These are phyloP conservation scores for Patellifolia procumbens DNA, from an alignment of 179 eudicot species.

Conservation along the genomic window DNA sequence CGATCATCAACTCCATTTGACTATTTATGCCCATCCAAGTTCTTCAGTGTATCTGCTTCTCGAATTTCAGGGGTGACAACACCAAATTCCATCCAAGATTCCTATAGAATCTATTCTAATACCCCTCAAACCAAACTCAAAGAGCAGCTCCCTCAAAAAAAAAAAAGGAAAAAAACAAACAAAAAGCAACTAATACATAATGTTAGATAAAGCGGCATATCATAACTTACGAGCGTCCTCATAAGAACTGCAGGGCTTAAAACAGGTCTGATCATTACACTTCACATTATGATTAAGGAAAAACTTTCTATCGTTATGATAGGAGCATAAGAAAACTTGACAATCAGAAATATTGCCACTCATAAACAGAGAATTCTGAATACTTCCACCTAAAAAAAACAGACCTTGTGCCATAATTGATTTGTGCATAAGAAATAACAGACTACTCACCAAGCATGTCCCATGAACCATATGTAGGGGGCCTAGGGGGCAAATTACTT, in stretches of 20 bases:
- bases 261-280: too few relatives aligned
- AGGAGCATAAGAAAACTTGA: background rate
- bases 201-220: background rate
- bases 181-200: background rate
- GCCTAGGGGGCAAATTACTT: slow-evolving; percentile 39
- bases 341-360: background rate
- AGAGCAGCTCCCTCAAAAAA: too few relatives aligned
- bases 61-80: background rate
- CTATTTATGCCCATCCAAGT: background rate
- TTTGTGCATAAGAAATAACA: background rate
- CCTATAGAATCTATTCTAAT: background rate
- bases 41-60: background rate
- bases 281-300: too few relatives aligned
- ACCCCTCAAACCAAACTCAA: background rate
- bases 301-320: background rate
- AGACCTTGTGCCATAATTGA: slow-evolving; percentile 1
- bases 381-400: background rate
- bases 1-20: background rate
- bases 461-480: slow-evolving; percentile 44
- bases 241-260: background rate
- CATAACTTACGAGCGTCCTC: background rate
- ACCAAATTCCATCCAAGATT: background rate
- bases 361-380: background rate
- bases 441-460: slow-evolving; percentile 75
- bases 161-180: too few relatives aligned